Evolutionary conservation across 352 stramenopile genomes (phyloP).

Genomic region (Aphanomyces cochlioides): DNA sequence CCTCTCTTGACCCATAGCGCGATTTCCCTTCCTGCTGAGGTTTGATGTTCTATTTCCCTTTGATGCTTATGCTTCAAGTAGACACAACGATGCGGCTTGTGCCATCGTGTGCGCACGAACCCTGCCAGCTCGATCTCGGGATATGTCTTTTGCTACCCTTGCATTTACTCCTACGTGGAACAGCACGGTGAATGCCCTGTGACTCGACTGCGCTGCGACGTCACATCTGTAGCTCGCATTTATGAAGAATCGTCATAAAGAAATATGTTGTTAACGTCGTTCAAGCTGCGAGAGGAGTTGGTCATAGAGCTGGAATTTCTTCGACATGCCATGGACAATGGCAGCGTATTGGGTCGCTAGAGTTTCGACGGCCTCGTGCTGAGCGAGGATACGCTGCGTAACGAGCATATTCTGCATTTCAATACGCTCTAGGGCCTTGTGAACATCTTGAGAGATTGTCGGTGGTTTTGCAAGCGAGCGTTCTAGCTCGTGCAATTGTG

Average conservation of each 20-base stretch:
- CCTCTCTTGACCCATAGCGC: constrained; percentile 43
- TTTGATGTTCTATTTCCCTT: background rate
- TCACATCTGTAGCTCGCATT: constrained; percentile 64
- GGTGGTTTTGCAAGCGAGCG: background rate
- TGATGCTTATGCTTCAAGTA: background rate
- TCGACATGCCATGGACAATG: constrained; percentile 19
- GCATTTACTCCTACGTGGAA: constrained; percentile 70
- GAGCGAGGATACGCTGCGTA: constrained; percentile 14
- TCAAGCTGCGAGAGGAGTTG: background rate
- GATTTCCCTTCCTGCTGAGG: constrained; percentile 22
- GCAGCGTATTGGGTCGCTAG: constrained; percentile 12
- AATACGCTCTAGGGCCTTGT: background rate
- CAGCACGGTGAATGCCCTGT: constrained; percentile 67
- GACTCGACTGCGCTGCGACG: constrained; percentile 71
- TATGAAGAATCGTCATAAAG: constrained; percentile 56
- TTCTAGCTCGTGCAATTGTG: constrained; percentile 14
- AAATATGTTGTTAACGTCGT: background rate
- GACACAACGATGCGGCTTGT: constrained; percentile 66
- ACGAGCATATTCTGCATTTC: constrained; percentile 23
- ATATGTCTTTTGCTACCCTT: constrained; percentile 83
- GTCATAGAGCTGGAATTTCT: constrained; percentile 30
- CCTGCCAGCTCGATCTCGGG: constrained; percentile 65
- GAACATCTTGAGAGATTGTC: constrained; percentile 5
- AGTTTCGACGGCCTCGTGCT: constrained; percentile 11
- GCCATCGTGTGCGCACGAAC: constrained; percentile 66